Conservation (phyloP, 306 rosid genomes). For the Prunus campanulata region DNA sequence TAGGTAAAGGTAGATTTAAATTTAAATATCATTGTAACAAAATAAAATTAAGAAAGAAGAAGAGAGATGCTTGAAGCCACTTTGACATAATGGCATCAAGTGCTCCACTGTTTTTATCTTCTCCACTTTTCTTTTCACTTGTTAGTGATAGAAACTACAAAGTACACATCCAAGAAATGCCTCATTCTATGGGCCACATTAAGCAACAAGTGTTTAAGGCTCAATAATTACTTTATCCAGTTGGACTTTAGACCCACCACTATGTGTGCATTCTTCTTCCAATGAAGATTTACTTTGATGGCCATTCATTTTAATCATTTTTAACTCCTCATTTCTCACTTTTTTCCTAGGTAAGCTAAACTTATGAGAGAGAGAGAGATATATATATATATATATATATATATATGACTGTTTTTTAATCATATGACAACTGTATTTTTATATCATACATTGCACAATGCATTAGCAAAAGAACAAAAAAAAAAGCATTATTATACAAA, state of each 20-base stretch:
- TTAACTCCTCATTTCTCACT: neutral
- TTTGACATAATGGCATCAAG: conserved; percentile 7
- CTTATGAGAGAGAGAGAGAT: neutral
- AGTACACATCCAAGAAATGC: conserved; percentile 31
- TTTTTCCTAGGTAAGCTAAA: conserved; percentile 17
- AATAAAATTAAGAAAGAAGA: neutral
- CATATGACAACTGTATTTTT: neutral
- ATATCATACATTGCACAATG: neutral
- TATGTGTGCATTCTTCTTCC: conserved; percentile 32
- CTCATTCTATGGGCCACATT: conserved; percentile 33
- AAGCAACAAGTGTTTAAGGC: conserved; percentile 34
- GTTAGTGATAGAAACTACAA: conserved; percentile 13
- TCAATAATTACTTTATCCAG: conserved; percentile 49
- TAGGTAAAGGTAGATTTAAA: neutral
- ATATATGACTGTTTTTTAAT: neutral
- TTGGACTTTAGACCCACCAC: conserved; percentile 49
- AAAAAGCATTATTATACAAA: neutral
- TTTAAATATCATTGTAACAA: neutral
- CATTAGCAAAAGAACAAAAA: neutral
- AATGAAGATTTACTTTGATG: conserved; percentile 44
- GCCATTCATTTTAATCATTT: conserved; percentile 31
- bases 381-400: too few species aligned
- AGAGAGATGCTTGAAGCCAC: conserved; percentile 10
- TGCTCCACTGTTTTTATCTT: neutral
- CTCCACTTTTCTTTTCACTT: conserved; percentile 21